Base-by-base conservation (phyloP, 306 rosid species). In the Vigna angularis region DNA sequence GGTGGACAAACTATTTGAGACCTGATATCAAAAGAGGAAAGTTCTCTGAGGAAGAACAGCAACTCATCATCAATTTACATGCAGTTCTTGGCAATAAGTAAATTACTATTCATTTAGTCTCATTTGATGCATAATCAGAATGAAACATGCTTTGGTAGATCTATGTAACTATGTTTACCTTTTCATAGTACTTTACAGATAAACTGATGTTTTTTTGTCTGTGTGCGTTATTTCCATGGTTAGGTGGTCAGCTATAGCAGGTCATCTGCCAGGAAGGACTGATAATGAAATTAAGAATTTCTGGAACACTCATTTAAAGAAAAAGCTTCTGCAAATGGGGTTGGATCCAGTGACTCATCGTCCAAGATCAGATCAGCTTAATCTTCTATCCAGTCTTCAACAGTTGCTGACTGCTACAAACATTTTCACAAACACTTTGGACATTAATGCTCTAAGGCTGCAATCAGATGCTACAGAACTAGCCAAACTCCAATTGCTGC, bases 171-270 rank as follows among this genome's bases (percentile, higher is more conserved):
- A 3, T 45, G 59, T 53, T 17, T 7, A 53, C 9, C 3, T 17
- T 18, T 52, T 52, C 12, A 18, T 52, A 7, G 0, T 52, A 52
- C 30, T 22, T 4, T 57, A 56, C 12, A 24, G 4, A 57, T 64
- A 26, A 26, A 26, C 3, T 26, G 28, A 26, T 30, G 0, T 3
- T 30, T 30, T 30, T 30, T 30, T 30, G 34, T 30, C 4, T 30
- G 32, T 30, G 42, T 38, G 51, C 50, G 51, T n/a, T 65, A 16
- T 49, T 49, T 79, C 11, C 15, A 55, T 51, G 11, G 40, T 49
- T 74, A 90, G 97, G 89, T 93, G 97, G 97, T 86, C 97, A 1
- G 82, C 89, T 0, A 93, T 90, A 85, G 97, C 97, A 24, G 88
- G 88, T 38, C 89, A 89, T 89, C 86, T 90, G 45, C 96, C 97